These are phyloP conservation scores for Cercospora beticola DNA, from an alignment of 2,329 filamentous ascomycete genomes.

Conservation along the genomic window DNA sequence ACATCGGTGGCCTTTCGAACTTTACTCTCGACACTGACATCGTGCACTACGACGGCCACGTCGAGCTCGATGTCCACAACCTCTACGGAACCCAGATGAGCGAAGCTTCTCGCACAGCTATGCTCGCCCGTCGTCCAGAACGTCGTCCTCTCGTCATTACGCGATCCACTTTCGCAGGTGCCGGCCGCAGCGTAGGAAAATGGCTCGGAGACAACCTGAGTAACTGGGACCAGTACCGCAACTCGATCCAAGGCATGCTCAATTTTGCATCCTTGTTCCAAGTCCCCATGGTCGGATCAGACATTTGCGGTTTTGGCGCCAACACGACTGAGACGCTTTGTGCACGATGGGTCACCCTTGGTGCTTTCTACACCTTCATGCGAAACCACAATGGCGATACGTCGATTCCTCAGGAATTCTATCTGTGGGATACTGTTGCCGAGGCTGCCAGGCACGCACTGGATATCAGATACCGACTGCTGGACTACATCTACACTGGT, in stretches of 20 bases:
- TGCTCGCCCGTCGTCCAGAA: constrained; percentile 64
- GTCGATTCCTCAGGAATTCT: constrained; percentile 65
- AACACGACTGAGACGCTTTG: constrained; percentile 68
- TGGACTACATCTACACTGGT: constrained; percentile 77
- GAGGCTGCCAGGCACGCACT: constrained; percentile 67
- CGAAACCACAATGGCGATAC: constrained; percentile 66
- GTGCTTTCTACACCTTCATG: constrained; percentile 75
- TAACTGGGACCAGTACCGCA: constrained; percentile 46
- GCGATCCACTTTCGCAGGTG: constrained; percentile 53
- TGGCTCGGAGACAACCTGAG: constrained; percentile 57
- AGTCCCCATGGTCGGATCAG: constrained; percentile 52
- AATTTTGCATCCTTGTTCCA: constrained; percentile 49
- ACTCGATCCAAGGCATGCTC: constrained; percentile 45
- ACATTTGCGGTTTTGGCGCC: constrained; percentile 73
- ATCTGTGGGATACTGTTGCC: constrained; percentile 64
- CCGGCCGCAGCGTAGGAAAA: constrained; percentile 59
- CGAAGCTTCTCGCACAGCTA: constrained; percentile 60
- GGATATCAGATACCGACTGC: constrained; percentile 66
- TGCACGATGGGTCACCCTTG: constrained; percentile 68
- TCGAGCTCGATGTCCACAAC: constrained; percentile 74
- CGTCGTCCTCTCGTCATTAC: constrained; percentile 71
- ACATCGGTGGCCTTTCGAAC: constrained; percentile 47
- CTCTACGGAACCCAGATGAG: constrained; percentile 77
- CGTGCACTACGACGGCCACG: constrained; percentile 64
- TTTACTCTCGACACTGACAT: constrained; percentile 63